These are phyloP conservation scores for Paramarasmius palmivorus DNA, from an alignment of 1,284 basidiomycete species.

Conservation along the genomic window DNA sequence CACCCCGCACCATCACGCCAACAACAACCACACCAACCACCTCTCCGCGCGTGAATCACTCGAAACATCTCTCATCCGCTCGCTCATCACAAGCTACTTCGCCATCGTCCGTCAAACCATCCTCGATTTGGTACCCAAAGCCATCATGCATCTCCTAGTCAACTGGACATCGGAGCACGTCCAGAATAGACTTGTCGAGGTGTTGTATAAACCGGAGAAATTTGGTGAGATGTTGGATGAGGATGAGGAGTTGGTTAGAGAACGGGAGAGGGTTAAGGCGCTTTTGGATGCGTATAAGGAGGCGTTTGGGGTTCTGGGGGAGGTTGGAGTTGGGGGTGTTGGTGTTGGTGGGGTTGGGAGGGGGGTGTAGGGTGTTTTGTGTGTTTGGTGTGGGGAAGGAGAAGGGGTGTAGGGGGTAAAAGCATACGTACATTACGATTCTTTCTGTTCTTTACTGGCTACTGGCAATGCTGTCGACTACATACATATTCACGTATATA, in stretches of 20 bases:
- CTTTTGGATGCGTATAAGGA: conserved; percentile 96
- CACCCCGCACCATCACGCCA: background rate
- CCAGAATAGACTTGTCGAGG: conserved; percentile 92
- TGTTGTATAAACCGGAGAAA: conserved; percentile 92
- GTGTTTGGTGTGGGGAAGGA: no score
- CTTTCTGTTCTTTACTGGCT: no score
- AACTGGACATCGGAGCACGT: conserved; percentile 96
- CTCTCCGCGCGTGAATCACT: conserved; percentile 88
- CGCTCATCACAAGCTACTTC: conserved; percentile 95
- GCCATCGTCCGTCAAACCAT: conserved; percentile 95
- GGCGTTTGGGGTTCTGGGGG: conserved; percentile 87
- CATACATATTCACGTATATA: no score
- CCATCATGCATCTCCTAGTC: conserved; percentile 94
- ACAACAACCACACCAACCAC: conserved; percentile 29
- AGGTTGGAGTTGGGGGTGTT: no score
- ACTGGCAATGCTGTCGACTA: no score
- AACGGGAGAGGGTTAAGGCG: conserved; percentile 92
- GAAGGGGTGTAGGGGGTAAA: no score
- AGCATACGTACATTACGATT: no score
- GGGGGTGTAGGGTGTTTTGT: no score
- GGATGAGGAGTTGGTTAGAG: conserved; percentile 92
- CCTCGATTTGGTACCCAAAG: conserved; percentile 96
- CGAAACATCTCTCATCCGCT: conserved; percentile 94
- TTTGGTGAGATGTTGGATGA: conserved; percentile 93
- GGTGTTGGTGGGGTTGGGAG: no score